Evolutionary conservation across 177 flowering plant species (phyloP), one percentile per base, ranked within the genome.

Genomic region (Vitis hybrid): DNA sequence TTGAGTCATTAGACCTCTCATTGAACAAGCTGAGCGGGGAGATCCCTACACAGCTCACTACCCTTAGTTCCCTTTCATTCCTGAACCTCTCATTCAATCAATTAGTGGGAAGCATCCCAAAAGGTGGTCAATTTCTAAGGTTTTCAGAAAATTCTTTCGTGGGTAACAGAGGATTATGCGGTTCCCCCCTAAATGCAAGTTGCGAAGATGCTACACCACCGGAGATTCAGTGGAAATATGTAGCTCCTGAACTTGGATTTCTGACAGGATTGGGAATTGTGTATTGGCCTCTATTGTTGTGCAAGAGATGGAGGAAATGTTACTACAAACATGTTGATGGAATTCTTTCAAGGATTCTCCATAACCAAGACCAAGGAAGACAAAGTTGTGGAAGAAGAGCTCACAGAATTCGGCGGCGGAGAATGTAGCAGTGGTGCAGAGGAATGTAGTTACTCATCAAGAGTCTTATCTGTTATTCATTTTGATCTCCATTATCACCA

Each of bases 71-170:
- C 60, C 80, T 85, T 6, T 73, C 83, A 15, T 8, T 63, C 50
- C 60, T 85, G 67, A 81, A 81, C 55, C 69, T 83, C 18, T 81
- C 89, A 5, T 26, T 26, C 63, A 85, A 85, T 65, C 60, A 56
- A 13, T 69, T 85, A 1, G 58, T 10, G 3, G 88, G 88, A 19
- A 17, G 1, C 5, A 70, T 77, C 52, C 80, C 80, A 2, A 12
- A 11, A 60, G 69, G 72, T n/a, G 30, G 11, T 6, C 69, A 73
- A 55, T 54, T 77, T 11, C 56, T 58, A 13, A 73, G 69, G 51
- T 77, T 77, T 52, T 6, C 57, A 13, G 63, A 49, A 12, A 2
- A 15, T 62, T 70, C 74, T 21, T 77, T 19, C 48, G 3, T 59
- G 2, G 80, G 70, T 8, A 77, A 77, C 62, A n/a, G 14, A 19